These are phyloP conservation scores for Ceratobasidium sp. DNA, from an alignment of 1,284 basidiomycete species.

Conservation along the genomic window DNA sequence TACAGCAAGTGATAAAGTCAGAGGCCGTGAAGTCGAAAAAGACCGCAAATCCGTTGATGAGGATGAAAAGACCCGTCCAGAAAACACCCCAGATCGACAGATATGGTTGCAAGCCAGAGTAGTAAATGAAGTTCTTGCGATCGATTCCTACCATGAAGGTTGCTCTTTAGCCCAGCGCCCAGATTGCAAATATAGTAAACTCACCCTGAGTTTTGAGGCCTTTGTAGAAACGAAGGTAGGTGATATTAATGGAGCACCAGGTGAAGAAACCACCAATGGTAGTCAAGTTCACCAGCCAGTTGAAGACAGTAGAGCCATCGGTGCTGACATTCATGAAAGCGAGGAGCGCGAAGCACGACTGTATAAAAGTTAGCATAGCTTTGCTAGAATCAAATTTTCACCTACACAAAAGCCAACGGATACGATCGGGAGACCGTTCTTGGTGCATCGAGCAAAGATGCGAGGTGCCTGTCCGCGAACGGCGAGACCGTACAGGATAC, in stretches of 20 bases:
- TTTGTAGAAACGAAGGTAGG: conserved; percentile 56
- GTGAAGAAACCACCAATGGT: conserved; percentile 68
- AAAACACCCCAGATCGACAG: conserved; percentile 47
- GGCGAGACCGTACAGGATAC: conserved; percentile 83
- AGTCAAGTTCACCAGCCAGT: conserved; percentile 64
- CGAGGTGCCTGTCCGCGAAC: conserved; percentile 76
- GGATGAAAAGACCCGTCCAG: conserved; percentile 50
- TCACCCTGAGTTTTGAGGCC: conserved; percentile 48
- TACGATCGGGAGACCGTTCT: conserved; percentile 71
- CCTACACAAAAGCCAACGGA: conserved; percentile 62
- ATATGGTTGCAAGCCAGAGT: conserved; percentile 59
- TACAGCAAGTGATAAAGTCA: conserved; percentile 64
- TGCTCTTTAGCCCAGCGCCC: background rate
- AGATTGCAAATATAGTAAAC: background rate
- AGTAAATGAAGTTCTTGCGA: conserved; percentile 62
- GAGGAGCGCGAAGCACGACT: conserved; percentile 57
- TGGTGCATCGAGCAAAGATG: conserved; percentile 69
- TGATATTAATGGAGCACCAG: conserved; percentile 44
- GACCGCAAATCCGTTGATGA: conserved; percentile 61
- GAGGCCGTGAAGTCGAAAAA: conserved; percentile 68
- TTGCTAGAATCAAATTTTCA: conserved; percentile 10
- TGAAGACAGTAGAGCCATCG: conserved; percentile 49
- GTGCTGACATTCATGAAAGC: conserved; percentile 58
- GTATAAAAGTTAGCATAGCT: conserved; percentile 37
- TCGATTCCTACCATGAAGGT: conserved; percentile 50